These are phyloP conservation scores for Clarireedia paspali DNA, from an alignment of 2,329 filamentous ascomycete species.

Conservation along the genomic window DNA sequence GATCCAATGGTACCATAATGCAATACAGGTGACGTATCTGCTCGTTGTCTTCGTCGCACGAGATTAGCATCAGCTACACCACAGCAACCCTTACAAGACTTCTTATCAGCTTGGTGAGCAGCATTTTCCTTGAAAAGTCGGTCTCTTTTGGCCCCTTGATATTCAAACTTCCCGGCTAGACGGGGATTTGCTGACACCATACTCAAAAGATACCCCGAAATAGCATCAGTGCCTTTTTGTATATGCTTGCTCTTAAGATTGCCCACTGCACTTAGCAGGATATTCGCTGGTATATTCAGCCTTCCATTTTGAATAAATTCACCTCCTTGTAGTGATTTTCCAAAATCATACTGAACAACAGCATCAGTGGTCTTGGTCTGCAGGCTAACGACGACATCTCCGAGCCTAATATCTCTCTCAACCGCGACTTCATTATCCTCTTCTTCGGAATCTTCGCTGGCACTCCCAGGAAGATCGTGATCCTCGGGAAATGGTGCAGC, in stretches of 20 bases:
- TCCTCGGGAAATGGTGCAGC: constrained; percentile 18
- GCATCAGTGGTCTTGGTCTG: constrained; percentile 8
- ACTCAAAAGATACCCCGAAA: background rate
- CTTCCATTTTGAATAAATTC: background rate
- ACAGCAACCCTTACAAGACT: background rate
- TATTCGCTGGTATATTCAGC: background rate
- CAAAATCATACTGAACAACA: constrained; percentile 25
- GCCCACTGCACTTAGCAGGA: background rate
- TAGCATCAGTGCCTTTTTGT: background rate
- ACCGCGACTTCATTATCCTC: constrained; percentile 5
- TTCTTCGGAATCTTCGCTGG: background rate
- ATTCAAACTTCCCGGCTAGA: background rate
- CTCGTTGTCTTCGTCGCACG: background rate
- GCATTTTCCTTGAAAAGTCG: constrained; percentile 22
- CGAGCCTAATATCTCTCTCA: constrained; percentile 12
- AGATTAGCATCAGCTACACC: background rate
- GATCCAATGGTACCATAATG: constrained; percentile 8
- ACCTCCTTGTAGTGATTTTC: constrained; percentile 11
- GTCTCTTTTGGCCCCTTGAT: constrained; percentile 20
- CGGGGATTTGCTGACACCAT: background rate
- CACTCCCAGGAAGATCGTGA: constrained; percentile 9
- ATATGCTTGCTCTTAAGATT: background rate
- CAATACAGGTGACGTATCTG: constrained; percentile 31
- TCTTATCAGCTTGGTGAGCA: constrained; percentile 12
- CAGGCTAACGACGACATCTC: constrained; percentile 15